phyloP scores from a whole-genome alignment of 306 rosid genomes.

The Gastrolobium villosum region DNA sequence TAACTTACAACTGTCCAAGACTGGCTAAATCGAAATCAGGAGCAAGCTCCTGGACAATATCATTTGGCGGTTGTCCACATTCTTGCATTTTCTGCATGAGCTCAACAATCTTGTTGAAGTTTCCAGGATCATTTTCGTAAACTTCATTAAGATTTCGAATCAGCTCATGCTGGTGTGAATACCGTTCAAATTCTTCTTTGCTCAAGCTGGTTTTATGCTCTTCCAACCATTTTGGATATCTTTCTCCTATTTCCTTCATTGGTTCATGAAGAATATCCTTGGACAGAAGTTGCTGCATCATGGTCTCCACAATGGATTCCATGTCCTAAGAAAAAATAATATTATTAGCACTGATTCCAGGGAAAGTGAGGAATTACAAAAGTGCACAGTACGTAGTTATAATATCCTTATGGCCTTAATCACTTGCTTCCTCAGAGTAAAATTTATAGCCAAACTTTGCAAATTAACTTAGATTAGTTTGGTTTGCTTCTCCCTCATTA shows the following conservation, averaged over 20 bases:
- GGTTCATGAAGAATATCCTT: constrained; percentile 98
- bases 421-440: constrained; percentile 19
- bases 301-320: constrained; percentile 92
- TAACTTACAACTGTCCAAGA: constrained; percentile 88
- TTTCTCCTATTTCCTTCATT: constrained; percentile 95
- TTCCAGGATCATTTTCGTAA: constrained; percentile 77
- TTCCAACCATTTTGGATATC: constrained; percentile 96
- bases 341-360: constrained; percentile 35
- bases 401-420: constrained; percentile 17
- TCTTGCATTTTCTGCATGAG: constrained; percentile 99
- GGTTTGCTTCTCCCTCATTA: constrained; percentile 20
- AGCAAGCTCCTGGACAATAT: constrained; percentile 85
- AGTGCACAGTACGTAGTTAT: constrained; percentile 8
- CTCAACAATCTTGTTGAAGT: constrained; percentile 85
- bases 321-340: constrained; percentile 63
- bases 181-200: constrained; percentile 81
- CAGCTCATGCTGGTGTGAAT: constrained; percentile 68
- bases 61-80: constrained; percentile 96
- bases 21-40: constrained; percentile 84
- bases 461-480: not conserved
- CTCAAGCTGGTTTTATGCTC: constrained; percentile 83
- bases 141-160: constrained; percentile 78
- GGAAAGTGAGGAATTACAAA: not conserved
- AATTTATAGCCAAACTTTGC: not conserved
- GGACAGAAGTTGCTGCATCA: constrained; percentile 96